phyloP scores from a whole-genome alignment of 1,139 yeast species.

The Pichia sp. region DNA sequence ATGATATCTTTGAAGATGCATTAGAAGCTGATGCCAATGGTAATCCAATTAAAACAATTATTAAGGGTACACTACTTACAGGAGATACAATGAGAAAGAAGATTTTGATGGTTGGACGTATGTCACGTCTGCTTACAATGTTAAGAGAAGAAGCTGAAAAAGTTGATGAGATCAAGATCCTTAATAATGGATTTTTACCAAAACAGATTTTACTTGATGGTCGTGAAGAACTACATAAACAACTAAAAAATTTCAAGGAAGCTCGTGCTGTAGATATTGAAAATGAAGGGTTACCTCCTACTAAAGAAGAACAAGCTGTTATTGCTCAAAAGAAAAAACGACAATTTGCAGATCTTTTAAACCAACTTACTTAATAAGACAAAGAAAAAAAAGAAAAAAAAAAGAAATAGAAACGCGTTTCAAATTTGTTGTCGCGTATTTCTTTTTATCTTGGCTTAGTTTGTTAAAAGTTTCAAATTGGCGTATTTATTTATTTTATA shows the following conservation, averaged over 20 bases:
- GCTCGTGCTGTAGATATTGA: conserved; percentile 72
- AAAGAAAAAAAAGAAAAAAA: background rate
- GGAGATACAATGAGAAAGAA: conserved; percentile 73
- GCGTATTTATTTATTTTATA: too few relatives aligned
- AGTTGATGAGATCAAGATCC: conserved; percentile 54
- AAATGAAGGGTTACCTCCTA: conserved; percentile 89
- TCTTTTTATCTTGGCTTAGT: too few relatives aligned
- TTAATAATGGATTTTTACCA: conserved; percentile 62
- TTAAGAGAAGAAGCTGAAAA: conserved; percentile 85
- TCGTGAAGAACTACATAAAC: conserved; percentile 64
- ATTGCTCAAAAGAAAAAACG: conserved; percentile 22
- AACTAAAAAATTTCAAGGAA: conserved; percentile 67
- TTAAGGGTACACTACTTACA: conserved; percentile 24
- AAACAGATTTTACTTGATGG: conserved; percentile 75
- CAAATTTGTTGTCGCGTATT: too few relatives aligned
- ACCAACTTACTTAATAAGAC: background rate
- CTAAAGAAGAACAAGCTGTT: conserved; percentile 43
- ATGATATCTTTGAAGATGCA: too few relatives aligned
- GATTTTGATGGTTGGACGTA: conserved; percentile 88
- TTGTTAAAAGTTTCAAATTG: too few relatives aligned
- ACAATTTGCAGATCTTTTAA: background rate
- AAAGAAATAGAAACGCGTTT: too few relatives aligned
- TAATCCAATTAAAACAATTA: too few relatives aligned
- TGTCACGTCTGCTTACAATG: conserved; percentile 86
- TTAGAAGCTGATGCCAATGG: conserved; percentile 8